Evolutionary conservation across 768 basidiomycete genomes (phyloP).

Genomic region (Hirschioporus abietinus): DNA sequence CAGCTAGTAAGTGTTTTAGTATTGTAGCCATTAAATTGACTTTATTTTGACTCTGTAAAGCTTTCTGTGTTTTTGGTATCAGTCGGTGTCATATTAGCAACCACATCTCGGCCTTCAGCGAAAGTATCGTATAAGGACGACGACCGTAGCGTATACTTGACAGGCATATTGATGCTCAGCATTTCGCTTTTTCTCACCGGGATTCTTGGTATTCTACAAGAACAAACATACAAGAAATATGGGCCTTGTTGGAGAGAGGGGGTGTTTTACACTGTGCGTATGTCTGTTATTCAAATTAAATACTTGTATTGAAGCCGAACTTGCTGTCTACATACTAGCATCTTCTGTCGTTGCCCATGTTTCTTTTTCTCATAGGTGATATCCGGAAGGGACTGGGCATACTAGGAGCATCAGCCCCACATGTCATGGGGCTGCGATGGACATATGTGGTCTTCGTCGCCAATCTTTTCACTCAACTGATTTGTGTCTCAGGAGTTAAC

Average conservation of each 20-base stretch:
- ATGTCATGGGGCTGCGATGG: slow-evolving; percentile 25
- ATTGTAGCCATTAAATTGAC: not conserved
- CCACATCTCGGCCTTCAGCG: slow-evolving; percentile 48
- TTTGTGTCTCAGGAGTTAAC: slow-evolving; percentile 84
- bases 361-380: slow-evolving; percentile 54
- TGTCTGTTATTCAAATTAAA: not conserved
- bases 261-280: slow-evolving; percentile 73
- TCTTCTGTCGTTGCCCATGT: slow-evolving; percentile 70
- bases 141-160: slow-evolving; percentile 43
- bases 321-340: slow-evolving; percentile 42
- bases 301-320: too few relatives aligned
- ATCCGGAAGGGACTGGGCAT: slow-evolving; percentile 51
- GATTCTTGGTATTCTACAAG: slow-evolving; percentile 68
- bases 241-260: slow-evolving; percentile 82
- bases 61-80: slow-evolving; percentile 63
- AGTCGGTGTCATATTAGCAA: slow-evolving; percentile 65
- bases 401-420: slow-evolving; percentile 32
- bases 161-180: slow-evolving; percentile 67
- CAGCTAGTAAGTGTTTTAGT: slow-evolving; percentile 52
- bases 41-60: slow-evolving; percentile 27
- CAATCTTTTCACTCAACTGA: slow-evolving; percentile 68
- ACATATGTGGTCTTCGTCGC: slow-evolving; percentile 54
- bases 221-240: slow-evolving; percentile 65
- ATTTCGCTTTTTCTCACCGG: slow-evolving; percentile 64
- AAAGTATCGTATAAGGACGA: slow-evolving; percentile 20